Conservation (phyloP, 2,329 filamentous ascomycete genomes). For the Exophiala sp. region DNA sequence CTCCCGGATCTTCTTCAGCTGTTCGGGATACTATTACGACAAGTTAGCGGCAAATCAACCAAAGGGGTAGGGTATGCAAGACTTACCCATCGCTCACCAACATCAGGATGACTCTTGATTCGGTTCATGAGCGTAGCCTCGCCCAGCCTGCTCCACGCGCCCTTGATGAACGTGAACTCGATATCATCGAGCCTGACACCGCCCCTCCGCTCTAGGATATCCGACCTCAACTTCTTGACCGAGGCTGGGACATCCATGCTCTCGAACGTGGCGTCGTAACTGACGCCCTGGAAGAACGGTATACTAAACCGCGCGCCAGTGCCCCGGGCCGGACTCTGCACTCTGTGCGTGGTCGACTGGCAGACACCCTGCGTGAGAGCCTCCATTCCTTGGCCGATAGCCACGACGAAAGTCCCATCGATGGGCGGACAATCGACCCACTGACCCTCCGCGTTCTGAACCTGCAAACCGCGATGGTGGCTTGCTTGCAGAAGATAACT, state of each 20-base stretch:
- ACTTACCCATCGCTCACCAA: conserved; percentile 66
- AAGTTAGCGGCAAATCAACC: background rate
- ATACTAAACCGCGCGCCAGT: conserved; percentile 72
- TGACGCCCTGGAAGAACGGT: conserved; percentile 85
- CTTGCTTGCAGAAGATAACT: conserved; percentile 74
- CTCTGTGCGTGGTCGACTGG: conserved; percentile 76
- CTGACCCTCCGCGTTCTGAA: conserved; percentile 70
- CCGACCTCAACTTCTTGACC: conserved; percentile 60
- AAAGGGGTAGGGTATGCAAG: background rate
- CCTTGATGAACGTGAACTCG: conserved; percentile 79
- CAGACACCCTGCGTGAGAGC: conserved; percentile 81
- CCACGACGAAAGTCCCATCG: conserved; percentile 74
- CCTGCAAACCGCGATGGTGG: conserved; percentile 72
- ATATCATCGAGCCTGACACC: conserved; percentile 42
- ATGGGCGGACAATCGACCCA: conserved; percentile 83
- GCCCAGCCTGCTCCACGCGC: conserved; percentile 64
- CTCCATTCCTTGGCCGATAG: conserved; percentile 83
- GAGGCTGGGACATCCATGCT: conserved; percentile 66
- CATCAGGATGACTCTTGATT: conserved; percentile 82
- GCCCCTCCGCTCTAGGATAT: conserved; percentile 52
- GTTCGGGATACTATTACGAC: conserved; percentile 57
- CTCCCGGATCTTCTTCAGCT: conserved; percentile 52
- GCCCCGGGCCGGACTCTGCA: conserved; percentile 68
- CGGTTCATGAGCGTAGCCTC: conserved; percentile 82
- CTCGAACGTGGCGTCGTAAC: conserved; percentile 74